Evolutionary conservation across 1,284 basidiomycete genomes (phyloP).

Genomic region (Sporisorium graminicola): DNA sequence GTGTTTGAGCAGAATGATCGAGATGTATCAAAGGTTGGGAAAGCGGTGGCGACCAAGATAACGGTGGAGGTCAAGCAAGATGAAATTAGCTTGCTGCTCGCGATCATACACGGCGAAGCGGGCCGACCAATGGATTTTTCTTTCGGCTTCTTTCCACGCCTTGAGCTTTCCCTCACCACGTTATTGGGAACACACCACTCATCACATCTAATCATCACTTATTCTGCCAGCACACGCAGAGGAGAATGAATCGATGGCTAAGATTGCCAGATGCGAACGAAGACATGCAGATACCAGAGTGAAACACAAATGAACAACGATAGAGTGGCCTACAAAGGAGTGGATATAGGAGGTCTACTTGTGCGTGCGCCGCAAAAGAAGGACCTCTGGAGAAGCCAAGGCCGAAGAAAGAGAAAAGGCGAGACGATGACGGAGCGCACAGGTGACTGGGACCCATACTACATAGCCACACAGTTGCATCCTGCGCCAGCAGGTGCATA

Average conservation of each 20-base stretch:
- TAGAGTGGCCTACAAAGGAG: background rate
- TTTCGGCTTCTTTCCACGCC: conserved; percentile 10
- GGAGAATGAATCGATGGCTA: background rate
- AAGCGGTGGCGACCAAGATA: conserved; percentile 7
- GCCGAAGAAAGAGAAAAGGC: background rate
- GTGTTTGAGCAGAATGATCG: background rate
- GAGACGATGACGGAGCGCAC: too few relatives aligned
- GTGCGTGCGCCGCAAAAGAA: background rate
- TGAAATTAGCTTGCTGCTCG: conserved; percentile 1
- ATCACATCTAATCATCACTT: background rate
- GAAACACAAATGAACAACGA: conserved; percentile 1
- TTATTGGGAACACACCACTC: too few relatives aligned
- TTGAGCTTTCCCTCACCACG: background rate
- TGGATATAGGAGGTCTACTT: conserved; percentile 23
- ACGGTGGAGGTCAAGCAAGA: conserved; percentile 16
- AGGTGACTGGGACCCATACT: background rate
- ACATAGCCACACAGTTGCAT: conserved; percentile 71
- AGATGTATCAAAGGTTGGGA: background rate
- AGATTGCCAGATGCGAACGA: conserved; percentile 15
- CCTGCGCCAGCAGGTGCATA: conserved; percentile 78
- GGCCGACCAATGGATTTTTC: conserved; percentile 15
- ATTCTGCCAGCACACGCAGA: background rate
- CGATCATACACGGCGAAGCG: conserved; percentile 14
- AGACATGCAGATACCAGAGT: conserved; percentile 7
- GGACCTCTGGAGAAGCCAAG: background rate